These are phyloP conservation scores for Asterophora parasitica DNA, from an alignment of 768 basidiomycete genomes.

Conservation along the genomic window DNA sequence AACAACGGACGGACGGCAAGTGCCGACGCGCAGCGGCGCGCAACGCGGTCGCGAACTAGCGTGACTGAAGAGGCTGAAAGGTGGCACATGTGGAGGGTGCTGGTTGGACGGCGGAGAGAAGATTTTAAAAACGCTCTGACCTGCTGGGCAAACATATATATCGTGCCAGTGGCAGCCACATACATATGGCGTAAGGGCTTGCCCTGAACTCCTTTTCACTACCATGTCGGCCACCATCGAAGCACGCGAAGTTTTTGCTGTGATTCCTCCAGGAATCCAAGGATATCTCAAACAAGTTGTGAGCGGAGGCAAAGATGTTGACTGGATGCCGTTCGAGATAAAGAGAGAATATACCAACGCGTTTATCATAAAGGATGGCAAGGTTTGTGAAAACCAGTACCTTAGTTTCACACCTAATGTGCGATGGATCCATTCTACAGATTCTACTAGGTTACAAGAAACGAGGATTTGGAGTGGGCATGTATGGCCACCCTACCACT, in stretches of 20 bases:
- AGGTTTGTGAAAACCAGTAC: constrained; percentile 27
- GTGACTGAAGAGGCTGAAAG: too few species aligned
- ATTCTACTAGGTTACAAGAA: constrained; percentile 76
- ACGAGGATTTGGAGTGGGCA: constrained; percentile 63
- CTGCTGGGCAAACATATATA: too few species aligned
- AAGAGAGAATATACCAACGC: constrained; percentile 64
- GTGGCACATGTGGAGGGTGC: too few species aligned
- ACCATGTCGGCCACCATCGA: too few species aligned
- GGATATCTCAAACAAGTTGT: constrained; percentile 21
- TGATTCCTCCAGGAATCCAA: constrained; percentile 40
- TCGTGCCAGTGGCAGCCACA: too few species aligned
- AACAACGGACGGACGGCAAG: too few species aligned
- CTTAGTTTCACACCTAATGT: not conserved
- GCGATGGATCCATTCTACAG: constrained; percentile 26
- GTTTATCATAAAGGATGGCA: constrained; percentile 52
- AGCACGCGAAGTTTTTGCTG: not conserved
- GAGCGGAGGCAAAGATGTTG: constrained; percentile 36
- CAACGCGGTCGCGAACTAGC: not conserved
- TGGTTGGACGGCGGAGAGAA: too few species aligned
- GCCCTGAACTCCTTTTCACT: too few species aligned
- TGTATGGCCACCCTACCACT: constrained; percentile 34
- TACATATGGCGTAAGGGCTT: too few species aligned
- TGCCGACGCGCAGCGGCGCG: not conserved
- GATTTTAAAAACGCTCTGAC: too few species aligned
- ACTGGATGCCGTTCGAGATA: constrained; percentile 44